Evolutionary conservation across 345 rosid species (phyloP).

Genomic region (Carallia brachiata): DNA sequence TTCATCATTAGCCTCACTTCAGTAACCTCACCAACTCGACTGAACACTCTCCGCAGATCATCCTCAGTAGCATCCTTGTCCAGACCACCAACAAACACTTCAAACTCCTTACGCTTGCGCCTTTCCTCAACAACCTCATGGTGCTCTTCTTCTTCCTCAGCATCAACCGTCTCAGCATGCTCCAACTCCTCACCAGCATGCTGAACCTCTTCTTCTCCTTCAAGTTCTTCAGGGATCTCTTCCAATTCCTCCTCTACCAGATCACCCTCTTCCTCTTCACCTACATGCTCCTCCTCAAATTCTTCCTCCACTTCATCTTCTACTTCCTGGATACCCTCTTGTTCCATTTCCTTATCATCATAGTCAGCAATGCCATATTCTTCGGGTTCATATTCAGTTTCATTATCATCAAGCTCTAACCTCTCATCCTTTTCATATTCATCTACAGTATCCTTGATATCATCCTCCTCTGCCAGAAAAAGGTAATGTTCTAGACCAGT

Average conservation of each 20-base stretch:
- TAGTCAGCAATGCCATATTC: constrained; percentile 41
- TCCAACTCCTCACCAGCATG: constrained; percentile 46
- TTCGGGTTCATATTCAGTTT: constrained; percentile 57
- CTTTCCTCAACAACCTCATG: constrained; percentile 77
- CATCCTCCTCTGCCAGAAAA: constrained; percentile 73
- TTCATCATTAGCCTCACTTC: constrained; percentile 92
- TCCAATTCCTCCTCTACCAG: constrained; percentile 59
- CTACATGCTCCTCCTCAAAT: constrained; percentile 53
- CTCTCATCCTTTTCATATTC: constrained; percentile 74
- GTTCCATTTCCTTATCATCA: constrained; percentile 78
- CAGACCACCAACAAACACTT: constrained; percentile 90
- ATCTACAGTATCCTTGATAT: constrained; percentile 54
- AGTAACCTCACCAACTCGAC: constrained; percentile 73
- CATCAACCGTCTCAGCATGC: constrained; percentile 53
- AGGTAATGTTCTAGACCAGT: constrained; percentile 43
- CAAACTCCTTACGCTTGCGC: constrained; percentile 92
- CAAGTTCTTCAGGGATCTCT: constrained; percentile 56
- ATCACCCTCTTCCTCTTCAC: constrained; percentile 64
- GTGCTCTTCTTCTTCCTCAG: constrained; percentile 59
- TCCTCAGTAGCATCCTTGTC: constrained; percentile 84
- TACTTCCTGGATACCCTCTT: constrained; percentile 48
- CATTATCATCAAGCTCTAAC: constrained; percentile 81
- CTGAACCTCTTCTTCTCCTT: constrained; percentile 55
- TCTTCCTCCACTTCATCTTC: constrained; percentile 59
- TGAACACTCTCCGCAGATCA: constrained; percentile 77